These are phyloP conservation scores for Fusarium sp. DNA, from an alignment of 2,329 filamentous ascomycete genomes.

Conservation along the genomic window DNA sequence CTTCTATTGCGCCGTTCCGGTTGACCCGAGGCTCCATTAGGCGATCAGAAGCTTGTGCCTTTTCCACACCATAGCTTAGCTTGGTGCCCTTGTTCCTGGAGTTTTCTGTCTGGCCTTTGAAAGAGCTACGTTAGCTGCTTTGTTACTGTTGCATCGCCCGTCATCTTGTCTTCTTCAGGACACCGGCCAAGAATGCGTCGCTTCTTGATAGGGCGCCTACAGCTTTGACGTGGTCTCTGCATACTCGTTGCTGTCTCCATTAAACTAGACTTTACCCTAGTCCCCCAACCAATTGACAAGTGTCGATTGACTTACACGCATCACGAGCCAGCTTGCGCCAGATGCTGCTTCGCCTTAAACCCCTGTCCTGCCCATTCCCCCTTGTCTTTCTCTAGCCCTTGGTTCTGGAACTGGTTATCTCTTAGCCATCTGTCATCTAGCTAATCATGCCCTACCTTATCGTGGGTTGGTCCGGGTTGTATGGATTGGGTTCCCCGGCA, in stretches of 20 bases:
- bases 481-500: slow-evolving; percentile 26
- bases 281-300: slow-evolving; percentile 30
- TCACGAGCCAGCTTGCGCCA: slow-evolving; percentile 42
- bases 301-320: slow-evolving; percentile 30
- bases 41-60: slow-evolving; percentile 21
- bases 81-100: slow-evolving; percentile 29
- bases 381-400: slow-evolving; percentile 27
- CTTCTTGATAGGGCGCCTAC: slow-evolving; percentile 19
- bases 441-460: slow-evolving; percentile 28
- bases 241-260: slow-evolving; percentile 16
- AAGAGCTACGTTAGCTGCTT: slow-evolving; percentile 18
- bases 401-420: slow-evolving; percentile 18
- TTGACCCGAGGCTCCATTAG: slow-evolving; percentile 26
- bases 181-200: slow-evolving; percentile 39
- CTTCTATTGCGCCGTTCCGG: slow-evolving; percentile 14
- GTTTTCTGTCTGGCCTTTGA: slow-evolving; percentile 12
- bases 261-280: slow-evolving; percentile 21
- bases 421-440: slow-evolving; percentile 24
- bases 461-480: slow-evolving; percentile 29
- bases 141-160: slow-evolving; percentile 30
- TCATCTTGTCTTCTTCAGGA: slow-evolving; percentile 27
- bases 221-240: slow-evolving; percentile 30
- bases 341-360: slow-evolving; percentile 40
- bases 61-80: slow-evolving; percentile 24
- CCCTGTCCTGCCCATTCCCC: slow-evolving; percentile 19